Conservation (phyloP, 2,329 filamentous ascomycete species). For the Penicillium nordicum region DNA sequence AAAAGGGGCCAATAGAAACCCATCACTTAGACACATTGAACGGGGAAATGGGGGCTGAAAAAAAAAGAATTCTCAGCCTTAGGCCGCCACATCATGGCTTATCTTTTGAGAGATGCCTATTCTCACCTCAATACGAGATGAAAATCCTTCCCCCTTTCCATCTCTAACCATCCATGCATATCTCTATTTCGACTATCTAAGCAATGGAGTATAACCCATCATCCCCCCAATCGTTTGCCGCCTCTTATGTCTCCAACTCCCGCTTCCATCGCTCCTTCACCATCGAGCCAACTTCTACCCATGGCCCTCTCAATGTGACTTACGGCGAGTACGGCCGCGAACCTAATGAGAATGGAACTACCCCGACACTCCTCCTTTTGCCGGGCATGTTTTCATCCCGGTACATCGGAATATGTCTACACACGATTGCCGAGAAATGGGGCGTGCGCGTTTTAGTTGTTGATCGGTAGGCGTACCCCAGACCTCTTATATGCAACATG, state of each 20-base stretch:
- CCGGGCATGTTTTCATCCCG: conserved; percentile 7
- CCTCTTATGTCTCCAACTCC: conserved; percentile 2
- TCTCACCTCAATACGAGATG: not conserved
- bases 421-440: conserved; percentile 3
- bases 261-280: conserved; percentile 6
- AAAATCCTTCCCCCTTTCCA: not conserved
- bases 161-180: too few relatives aligned
- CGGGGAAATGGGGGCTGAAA: not conserved
- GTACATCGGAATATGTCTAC: conserved; percentile 1
- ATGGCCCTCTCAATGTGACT: conserved; percentile 7
- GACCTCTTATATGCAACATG: not conserved
- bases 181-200: not conserved
- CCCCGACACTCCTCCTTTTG: not conserved
- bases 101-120: not conserved
- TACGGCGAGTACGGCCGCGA: conserved; percentile 1
- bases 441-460: conserved; percentile 6
- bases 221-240: not conserved
- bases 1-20: not conserved
- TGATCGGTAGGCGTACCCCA: not conserved
- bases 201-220: not conserved
- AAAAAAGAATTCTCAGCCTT: not conserved
- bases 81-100: not conserved
- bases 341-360: not conserved
- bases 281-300: not conserved
- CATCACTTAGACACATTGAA: not conserved